Evolutionary conservation across 345 rosid genomes (phyloP).

Genomic region (Nasturtium officinale): DNA sequence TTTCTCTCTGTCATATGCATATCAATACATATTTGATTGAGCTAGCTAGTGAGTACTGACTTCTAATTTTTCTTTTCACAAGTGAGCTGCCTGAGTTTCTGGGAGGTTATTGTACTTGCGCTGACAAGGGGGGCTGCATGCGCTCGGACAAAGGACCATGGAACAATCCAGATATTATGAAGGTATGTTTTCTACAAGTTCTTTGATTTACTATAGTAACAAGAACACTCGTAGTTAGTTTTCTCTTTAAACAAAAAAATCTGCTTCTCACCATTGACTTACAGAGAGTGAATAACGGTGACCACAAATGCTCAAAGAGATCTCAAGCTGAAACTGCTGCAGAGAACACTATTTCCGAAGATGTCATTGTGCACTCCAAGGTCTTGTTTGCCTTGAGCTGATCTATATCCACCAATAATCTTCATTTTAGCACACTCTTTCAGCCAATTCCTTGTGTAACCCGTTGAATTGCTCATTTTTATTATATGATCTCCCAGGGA

Average conservation of each 20-base stretch:
- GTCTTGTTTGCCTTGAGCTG: conserved; percentile 29
- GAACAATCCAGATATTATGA: conserved; percentile 66
- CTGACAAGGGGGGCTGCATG: conserved; percentile 80
- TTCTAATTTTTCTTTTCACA: conserved; percentile 10
- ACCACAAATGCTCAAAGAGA: conserved; percentile 57
- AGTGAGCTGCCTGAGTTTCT: conserved; percentile 82
- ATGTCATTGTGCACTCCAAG: conserved; percentile 46
- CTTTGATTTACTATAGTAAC: background rate
- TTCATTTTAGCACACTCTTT: background rate
- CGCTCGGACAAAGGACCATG: conserved; percentile 88
- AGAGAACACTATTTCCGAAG: conserved; percentile 56
- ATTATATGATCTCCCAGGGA: conserved; percentile 39
- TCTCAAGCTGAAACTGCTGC: conserved; percentile 27
- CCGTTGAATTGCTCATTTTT: background rate
- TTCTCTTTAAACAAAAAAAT: background rate
- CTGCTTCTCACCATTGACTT: conserved; percentile 9
- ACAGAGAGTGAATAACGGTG: conserved; percentile 71
- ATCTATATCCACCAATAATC: background rate
- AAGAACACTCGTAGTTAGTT: conserved; percentile 2
- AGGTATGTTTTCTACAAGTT: conserved; percentile 45
- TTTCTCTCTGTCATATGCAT: background rate
- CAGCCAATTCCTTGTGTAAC: background rate
- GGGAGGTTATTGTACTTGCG: conserved; percentile 83
- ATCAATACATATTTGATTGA: background rate
- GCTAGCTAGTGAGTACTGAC: background rate